These are phyloP conservation scores for Arctium minus DNA, from an alignment of 129 eudicot species.

Conservation along the genomic window DNA sequence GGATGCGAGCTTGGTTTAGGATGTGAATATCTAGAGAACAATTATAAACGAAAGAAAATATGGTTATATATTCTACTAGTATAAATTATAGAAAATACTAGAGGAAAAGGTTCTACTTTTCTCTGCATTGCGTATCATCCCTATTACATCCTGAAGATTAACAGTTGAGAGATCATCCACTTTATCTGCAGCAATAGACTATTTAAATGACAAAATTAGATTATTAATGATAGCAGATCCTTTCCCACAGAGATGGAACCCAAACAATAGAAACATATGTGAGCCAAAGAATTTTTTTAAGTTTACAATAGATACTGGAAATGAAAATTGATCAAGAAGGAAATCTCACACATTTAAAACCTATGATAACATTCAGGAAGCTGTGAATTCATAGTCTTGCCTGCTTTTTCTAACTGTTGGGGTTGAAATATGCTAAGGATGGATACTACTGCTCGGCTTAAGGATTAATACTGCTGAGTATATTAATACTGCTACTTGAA, in stretches of 20 bases:
- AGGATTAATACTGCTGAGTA: no score
- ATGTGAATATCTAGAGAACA: conserved; percentile 65
- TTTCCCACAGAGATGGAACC: background rate
- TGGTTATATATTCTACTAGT: background rate
- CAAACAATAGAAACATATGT: background rate
- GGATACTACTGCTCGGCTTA: no score
- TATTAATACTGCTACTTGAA: no score
- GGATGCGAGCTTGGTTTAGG: conserved; percentile 85
- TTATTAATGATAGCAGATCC: conserved; percentile 5
- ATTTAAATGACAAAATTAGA: conserved; percentile 26
- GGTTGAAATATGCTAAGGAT: no score
- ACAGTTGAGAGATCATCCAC: conserved; percentile 43
- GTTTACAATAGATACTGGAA: background rate
- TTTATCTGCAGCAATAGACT: conserved; percentile 54
- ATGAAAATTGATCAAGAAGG: background rate
- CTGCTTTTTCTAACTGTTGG: background rate
- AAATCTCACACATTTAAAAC: background rate
- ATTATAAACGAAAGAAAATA: conserved; percentile 9
- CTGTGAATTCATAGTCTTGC: background rate
- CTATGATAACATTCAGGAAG: background rate
- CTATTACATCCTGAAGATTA: conserved; percentile 71
- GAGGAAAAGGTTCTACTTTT: conserved; percentile 51
- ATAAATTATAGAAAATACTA: background rate
- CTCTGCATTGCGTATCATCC: conserved; percentile 91
- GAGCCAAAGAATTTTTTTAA: background rate